Base-by-base conservation (phyloP, 768 basidiomycete genomes). In the Russula virescens region DNA sequence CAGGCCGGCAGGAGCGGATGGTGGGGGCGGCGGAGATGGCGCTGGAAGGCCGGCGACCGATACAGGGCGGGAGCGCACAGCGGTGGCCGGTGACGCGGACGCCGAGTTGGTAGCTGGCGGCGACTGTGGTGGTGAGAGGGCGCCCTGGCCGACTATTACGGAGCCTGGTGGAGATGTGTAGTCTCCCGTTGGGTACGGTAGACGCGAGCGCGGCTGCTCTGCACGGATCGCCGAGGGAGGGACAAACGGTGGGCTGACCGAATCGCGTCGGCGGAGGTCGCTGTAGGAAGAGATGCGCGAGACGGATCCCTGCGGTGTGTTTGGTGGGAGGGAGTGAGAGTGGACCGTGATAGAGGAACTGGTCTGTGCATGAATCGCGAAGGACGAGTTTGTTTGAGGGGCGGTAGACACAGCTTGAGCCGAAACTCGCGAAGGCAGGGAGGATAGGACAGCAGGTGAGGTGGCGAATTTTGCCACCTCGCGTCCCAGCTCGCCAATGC, bases 161-260 rank as follows among this genome's bases (percentile, higher is more conserved):
- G 79, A 71, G 40, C 84, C 81, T 0, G 83, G 75, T 0, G 87
- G 87, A 11, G 85, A 84, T 6, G 88, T 78, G 62, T 94, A 93
- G 68, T 94, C 91, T 4, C 91, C 91, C 3, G 86, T 85, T 19
- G 91, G 91, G 66, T 93, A 92, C 25, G 91, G 89, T 18, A 91
- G 76, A 40, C 89, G 82, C 38, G 83, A 85, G 7, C 78, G 72
- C 1, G 77, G 77, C 49, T 66, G 54, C 53, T 73, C 19, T 2
- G 56, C 64, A 74, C 79, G 34, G 73, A 77, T 55, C n/a, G 77
- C 76, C 0, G 71, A 78, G 0, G 76, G 72, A 1, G 83, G 81
- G 0, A 80, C 77, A 50, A 83, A 80, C 19, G 82, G 85, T 14
- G 84, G 87, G 65, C 26, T 73, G 70, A 61, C 84, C 86, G 5